A percentile compares a stretch with the other conserved stretches of the same genome.
Conservation (phyloP, 2,329 filamentous ascomycete genomes). For the Microsporum canis region DNA sequence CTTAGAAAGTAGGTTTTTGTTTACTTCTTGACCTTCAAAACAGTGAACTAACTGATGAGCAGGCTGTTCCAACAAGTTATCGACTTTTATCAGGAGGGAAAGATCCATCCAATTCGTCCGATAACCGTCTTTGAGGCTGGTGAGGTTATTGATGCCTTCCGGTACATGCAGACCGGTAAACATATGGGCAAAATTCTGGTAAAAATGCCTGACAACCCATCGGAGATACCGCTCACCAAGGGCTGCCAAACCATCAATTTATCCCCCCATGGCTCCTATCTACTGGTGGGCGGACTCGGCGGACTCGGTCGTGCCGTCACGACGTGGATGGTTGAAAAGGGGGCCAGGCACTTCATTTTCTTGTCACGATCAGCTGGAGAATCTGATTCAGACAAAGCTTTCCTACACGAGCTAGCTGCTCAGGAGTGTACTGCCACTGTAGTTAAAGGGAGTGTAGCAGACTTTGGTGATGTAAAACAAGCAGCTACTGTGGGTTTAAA, state of each 20-base stretch:
- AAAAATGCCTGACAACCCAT: not conserved
- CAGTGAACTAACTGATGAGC: not conserved
- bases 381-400: constrained; percentile 7
- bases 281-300: constrained; percentile 7
- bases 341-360: constrained; percentile 23
- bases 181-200: constrained; percentile 33
- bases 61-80: not conserved
- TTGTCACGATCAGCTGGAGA: constrained; percentile 20
- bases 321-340: constrained; percentile 8
- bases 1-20: not conserved
- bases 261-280: not conserved
- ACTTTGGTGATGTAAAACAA: constrained; percentile 5
- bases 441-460: constrained; percentile 12
- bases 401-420: not conserved
- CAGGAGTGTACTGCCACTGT: constrained; percentile 2
- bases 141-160: constrained; percentile 10
- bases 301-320: constrained; percentile 8
- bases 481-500: not conserved
- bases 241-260: not conserved
- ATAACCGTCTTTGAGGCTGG: not conserved
- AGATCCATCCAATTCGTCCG: not conserved
- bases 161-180: constrained; percentile 21
- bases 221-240: not conserved
- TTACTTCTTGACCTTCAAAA: not conserved
- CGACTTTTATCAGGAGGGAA: not conserved